A percentile compares a stretch with the other conserved stretches of the same genome.
Evolutionary conservation across 179 eudicot genomes (phyloP).

Genomic region (Gypsophila paniculata): DNA sequence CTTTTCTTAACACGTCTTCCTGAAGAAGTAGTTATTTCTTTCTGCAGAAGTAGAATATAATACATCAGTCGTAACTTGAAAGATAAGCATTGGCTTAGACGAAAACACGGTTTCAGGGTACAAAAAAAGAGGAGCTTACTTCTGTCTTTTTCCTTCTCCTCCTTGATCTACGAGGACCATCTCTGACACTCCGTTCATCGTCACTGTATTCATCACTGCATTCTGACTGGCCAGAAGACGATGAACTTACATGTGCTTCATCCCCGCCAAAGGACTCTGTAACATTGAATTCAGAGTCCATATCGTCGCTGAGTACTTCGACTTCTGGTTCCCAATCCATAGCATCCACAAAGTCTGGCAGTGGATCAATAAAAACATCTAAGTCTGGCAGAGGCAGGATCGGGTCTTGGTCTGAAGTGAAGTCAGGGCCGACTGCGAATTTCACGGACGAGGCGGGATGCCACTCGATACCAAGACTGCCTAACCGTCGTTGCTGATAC

Average conservation of each 20-base stretch:
- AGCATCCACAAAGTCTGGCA: conserved; percentile 70
- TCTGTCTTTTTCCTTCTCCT: conserved; percentile 67
- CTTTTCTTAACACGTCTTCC: conserved; percentile 96
- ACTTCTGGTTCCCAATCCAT: conserved; percentile 95
- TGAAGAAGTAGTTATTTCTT: conserved; percentile 73
- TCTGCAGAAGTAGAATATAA: conserved; percentile 34
- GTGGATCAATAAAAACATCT: conserved; percentile 66
- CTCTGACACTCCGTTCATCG: conserved; percentile 44
- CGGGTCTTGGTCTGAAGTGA: conserved; percentile 67
- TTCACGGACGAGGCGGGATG: conserved; percentile 79
- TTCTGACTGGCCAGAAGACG: conserved; percentile 48
- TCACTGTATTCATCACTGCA: conserved; percentile 61
- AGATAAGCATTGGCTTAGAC: conserved; percentile 7
- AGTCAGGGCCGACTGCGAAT: conserved; percentile 72
- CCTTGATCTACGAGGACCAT: conserved; percentile 61
- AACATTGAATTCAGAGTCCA: conserved; percentile 79
- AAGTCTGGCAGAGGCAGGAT: conserved; percentile 63
- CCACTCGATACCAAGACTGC: conserved; percentile 89
- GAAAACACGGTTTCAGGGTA: background rate
- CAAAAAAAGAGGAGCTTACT: conserved; percentile 30
- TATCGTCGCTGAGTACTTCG: conserved; percentile 75
- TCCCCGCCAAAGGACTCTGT: conserved; percentile 67
- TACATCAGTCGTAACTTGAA: conserved; percentile 2
- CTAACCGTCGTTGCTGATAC: conserved; percentile 82
- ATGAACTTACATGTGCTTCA: conserved; percentile 45